Percentiles rank a stretch among this genome's conserved stretches.
Evolutionary conservation across 176 grass and related monocot genomes (phyloP).

Genomic region (Tillandsia fasciculata): DNA sequence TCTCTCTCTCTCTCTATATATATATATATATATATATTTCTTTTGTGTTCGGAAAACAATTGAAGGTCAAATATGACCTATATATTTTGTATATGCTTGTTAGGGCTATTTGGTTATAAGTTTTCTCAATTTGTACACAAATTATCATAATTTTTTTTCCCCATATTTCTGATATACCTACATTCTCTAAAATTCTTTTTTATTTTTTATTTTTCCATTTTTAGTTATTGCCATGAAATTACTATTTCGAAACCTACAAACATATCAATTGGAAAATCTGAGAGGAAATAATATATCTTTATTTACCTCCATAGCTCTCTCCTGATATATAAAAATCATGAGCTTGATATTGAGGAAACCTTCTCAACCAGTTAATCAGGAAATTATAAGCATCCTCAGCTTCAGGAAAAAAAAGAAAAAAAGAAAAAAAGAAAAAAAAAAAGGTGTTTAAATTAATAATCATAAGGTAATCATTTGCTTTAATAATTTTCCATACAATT

Average conservation of each 20-base stretch:
- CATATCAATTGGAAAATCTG: neutral
- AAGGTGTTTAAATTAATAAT: neutral
- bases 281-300: neutral
- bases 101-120: no score
- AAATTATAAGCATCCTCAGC: conserved; percentile 50
- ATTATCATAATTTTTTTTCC: no score
- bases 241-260: neutral
- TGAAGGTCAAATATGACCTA: no score
- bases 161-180: no score
- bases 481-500: neutral
- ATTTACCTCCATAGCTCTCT: conserved; percentile 22
- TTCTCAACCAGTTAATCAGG: conserved; percentile 22
- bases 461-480: no score
- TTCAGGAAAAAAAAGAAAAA: conserved; percentile 13
- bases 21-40: no score
- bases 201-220: no score
- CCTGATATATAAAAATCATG: conserved; percentile 27
- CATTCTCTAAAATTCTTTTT: no score
- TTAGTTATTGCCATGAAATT: neutral
- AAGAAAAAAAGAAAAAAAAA: neutral
- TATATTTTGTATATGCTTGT: no score
- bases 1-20: no score
- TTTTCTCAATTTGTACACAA: no score
- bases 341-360: conserved; percentile 17
- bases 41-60: no score